A percentile compares a stretch with the other conserved stretches of the same genome.
Conservation (phyloP, 2,329 filamentous ascomycete genomes). For the Aspergillus thermomutatus region DNA sequence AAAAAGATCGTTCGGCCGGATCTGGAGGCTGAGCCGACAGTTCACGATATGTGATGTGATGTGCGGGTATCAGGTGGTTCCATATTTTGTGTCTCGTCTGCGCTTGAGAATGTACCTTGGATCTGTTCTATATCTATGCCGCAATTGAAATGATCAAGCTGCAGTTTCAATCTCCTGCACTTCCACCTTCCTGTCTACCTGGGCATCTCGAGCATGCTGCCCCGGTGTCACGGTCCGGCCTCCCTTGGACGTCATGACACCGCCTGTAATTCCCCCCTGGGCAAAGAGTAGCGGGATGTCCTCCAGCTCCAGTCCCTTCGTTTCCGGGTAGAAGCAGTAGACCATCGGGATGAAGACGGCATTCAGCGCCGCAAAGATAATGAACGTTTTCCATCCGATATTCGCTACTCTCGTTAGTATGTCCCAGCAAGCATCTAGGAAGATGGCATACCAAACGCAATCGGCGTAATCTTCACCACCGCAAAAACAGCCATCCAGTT, state of each 20-base stretch:
- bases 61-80: too few species aligned
- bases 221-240: slow-evolving; percentile 18
- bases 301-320: slow-evolving; percentile 61
- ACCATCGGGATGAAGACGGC: slow-evolving; percentile 48
- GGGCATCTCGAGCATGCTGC: slow-evolving; percentile 16
- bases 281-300: slow-evolving; percentile 46
- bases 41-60: slow-evolving; percentile 12
- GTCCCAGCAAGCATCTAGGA: slow-evolving; percentile 4
- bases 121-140: not conserved
- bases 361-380: slow-evolving; percentile 26
- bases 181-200: slow-evolving; percentile 16
- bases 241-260: slow-evolving; percentile 16
- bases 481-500: slow-evolving; percentile 38
- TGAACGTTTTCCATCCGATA: slow-evolving; percentile 29
- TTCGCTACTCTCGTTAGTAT: slow-evolving; percentile 24
- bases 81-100: too few species aligned
- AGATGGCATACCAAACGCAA: slow-evolving; percentile 16
- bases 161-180: slow-evolving; percentile 10
- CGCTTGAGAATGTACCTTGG: too few species aligned
- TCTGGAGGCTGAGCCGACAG: slow-evolving; percentile 2
- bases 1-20: slow-evolving; percentile 5
- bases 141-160: not conserved
- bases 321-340: slow-evolving; percentile 64
- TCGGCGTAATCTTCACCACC: slow-evolving; percentile 27
- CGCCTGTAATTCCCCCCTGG: slow-evolving; percentile 16